A percentile compares a stretch with the other conserved stretches of the same genome.
phyloP scores from a whole-genome alignment of 495 filamentous ascomycete genomes.

The Sordaria brevicollis region DNA sequence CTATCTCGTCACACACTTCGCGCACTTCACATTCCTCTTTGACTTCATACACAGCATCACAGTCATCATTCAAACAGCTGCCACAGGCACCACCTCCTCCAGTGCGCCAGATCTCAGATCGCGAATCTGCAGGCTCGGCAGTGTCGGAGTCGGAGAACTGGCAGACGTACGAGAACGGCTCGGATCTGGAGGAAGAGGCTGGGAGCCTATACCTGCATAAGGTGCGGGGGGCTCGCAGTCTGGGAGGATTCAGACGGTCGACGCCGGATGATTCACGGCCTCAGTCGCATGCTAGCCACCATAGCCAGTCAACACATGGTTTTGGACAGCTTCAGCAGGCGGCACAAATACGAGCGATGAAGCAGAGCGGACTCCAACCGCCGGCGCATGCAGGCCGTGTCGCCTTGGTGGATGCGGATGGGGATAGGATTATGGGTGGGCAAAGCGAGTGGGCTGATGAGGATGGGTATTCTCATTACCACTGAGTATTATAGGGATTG shows the following conservation, averaged over 20 bases:
- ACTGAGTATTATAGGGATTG: neutral
- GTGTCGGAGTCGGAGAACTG: conserved; percentile 85
- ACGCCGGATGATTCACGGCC: conserved; percentile 31
- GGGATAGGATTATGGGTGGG: conserved; percentile 40
- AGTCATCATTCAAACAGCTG: neutral
- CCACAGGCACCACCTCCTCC: conserved; percentile 23
- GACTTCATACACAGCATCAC: conserved; percentile 8
- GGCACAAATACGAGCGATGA: conserved; percentile 15
- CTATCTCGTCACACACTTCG: conserved; percentile 8
- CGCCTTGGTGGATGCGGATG: conserved; percentile 31
- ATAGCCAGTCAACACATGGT: neutral
- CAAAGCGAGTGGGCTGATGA: conserved; percentile 47
- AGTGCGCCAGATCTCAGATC: conserved; percentile 58
- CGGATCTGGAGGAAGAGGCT: conserved; percentile 62
- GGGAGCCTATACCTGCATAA: conserved; percentile 71
- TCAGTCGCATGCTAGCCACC: conserved; percentile 8
- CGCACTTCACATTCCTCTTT: conserved; percentile 18
- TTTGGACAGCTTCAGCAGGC: neutral
- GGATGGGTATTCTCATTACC: conserved; percentile 31
- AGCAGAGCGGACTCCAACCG: conserved; percentile 31
- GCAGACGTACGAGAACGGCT: conserved; percentile 81
- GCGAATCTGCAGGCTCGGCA: conserved; percentile 53
- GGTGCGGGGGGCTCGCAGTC: conserved; percentile 45
- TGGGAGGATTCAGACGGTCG: conserved; percentile 33
- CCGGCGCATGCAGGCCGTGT: conserved; percentile 20